Base-by-base conservation (phyloP, 2,329 filamentous ascomycete species). In the Nannizziopsis arthrosporioides region DNA sequence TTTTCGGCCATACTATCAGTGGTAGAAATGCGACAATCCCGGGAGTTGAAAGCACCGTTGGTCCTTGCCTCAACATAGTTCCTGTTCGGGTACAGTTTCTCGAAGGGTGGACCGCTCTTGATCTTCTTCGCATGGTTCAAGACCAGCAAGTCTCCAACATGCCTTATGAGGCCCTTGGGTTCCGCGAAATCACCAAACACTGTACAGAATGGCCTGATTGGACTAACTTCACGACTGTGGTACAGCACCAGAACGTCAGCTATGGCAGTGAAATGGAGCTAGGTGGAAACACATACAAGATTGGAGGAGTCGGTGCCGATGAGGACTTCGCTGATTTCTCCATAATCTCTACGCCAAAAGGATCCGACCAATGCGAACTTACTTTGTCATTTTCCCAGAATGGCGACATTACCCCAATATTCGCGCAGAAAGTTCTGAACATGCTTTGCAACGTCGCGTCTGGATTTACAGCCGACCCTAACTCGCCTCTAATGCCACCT, bases 31-130 rank as follows among this genome's bases (percentile, higher is more conserved):
- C 76, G 14, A 75, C 74, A 48, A 67, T 80, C 1, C 66, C 72
- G 12, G 69, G 70, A 36, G 72, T 74, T 15, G 76, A 80, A 51
- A 67, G 67, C 46, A 76, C 82, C 41, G 71, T 77, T 40, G 81
- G 81, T 0, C 81, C 81, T 0, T 81, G 78, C 52, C 80, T 80
- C 71, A 80, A 84, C 55, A 80, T 82, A 57, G 71, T 81, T 1
- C 81, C 81, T 0, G 72, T 83, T 32, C 73, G 81, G 15, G 73
- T 84, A 11, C 65, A 64, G 22, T 77, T 84, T 56, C 64, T 68
- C 2, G 56, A 68, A 0, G 58, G 62, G 2, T 77, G 75, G 72
- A 76, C 70, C 2, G 74, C 66, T 0, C 53, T 69, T 1, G 74
- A 79, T 48, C 65, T 80, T 3, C 70, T 80, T 49, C 65, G 68